These are phyloP conservation scores for Thoreauomyces humboldtii DNA, from an alignment of 192 early-diverging fungal species.

Conservation along the genomic window DNA sequence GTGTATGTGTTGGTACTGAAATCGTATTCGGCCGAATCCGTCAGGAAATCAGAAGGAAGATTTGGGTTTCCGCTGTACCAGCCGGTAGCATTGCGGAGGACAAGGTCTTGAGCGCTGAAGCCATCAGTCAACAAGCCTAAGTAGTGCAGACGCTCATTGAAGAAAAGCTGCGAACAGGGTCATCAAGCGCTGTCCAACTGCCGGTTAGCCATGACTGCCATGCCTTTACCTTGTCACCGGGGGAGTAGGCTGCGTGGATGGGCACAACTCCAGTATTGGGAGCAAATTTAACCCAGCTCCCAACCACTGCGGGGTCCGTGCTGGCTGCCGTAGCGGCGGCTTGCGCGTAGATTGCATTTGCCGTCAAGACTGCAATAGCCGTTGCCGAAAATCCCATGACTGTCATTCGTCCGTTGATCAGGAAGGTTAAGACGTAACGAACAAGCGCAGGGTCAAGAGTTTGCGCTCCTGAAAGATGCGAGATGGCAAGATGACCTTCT, in stretches of 20 bases:
- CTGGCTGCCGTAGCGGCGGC: background rate
- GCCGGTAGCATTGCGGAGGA: slow-evolving; percentile 1
- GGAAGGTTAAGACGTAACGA: no score
- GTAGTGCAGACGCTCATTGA: slow-evolving; percentile 18
- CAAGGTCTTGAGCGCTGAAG: slow-evolving; percentile 1
- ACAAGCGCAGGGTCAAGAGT: no score
- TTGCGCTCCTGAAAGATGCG: no score
- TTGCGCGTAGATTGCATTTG: background rate
- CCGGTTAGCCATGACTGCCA: background rate
- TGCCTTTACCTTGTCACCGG: slow-evolving; percentile 14
- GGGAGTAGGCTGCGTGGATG: slow-evolving; percentile 2
- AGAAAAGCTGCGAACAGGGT: no score
- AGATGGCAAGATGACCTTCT: no score
- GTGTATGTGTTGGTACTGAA: slow-evolving; percentile 10
- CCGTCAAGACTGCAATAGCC: background rate
- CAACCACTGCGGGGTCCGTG: background rate
- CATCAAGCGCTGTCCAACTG: no score
- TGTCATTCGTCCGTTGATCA: no score
- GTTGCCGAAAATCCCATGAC: no score
- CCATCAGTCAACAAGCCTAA: background rate
- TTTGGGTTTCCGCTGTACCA: slow-evolving; percentile 16
- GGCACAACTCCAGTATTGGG: slow-evolving; percentile 7
- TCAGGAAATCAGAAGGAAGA: background rate
- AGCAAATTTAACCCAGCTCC: background rate
- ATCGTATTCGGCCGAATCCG: slow-evolving; percentile 21